Conservation (phyloP, 1,139 yeast species). For the Taiozyma sp. region DNA sequence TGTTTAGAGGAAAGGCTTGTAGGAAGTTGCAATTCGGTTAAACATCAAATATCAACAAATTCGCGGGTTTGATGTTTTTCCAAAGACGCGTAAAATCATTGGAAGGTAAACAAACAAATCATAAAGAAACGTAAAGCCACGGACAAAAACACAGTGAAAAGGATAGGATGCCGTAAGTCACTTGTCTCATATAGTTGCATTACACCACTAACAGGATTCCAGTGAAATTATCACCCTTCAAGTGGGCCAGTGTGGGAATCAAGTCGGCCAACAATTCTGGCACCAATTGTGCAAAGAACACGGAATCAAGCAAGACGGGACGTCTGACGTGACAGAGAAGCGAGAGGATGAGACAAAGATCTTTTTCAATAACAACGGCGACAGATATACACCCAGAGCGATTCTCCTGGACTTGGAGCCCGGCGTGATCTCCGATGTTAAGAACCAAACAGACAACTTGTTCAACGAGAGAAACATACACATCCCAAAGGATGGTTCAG, state of each 20-base stretch:
- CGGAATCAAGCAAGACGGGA: slow-evolving; percentile 78
- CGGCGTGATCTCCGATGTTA: slow-evolving; percentile 70
- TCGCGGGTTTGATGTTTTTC: not conserved
- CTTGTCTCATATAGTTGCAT: not conserved
- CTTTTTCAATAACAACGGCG: slow-evolving; percentile 77
- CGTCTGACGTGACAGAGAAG: slow-evolving; percentile 28
- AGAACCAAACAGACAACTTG: slow-evolving; percentile 52
- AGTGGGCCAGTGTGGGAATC: slow-evolving; percentile 95
- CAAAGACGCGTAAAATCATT: not conserved
- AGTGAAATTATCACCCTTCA: slow-evolving; percentile 60
- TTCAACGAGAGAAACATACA: slow-evolving; percentile 85
- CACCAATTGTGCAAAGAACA: slow-evolving; percentile 84
- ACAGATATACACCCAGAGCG: slow-evolving; percentile 84
- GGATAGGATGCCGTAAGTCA: not conserved
- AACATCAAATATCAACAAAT: not conserved
- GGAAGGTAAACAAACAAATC: not conserved
- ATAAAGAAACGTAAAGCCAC: not conserved
- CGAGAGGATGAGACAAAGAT: slow-evolving; percentile 77
- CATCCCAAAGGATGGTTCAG: slow-evolving; percentile 74
- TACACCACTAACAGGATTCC: not conserved
- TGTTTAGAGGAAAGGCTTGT: no score
- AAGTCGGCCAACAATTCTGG: slow-evolving; percentile 93
- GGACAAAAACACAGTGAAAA: not conserved
- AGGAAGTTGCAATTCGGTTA: not conserved
- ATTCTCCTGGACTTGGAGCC: slow-evolving; percentile 87